Base-by-base conservation (phyloP, 306 rosid species). In the Notholithocarpus densiflorus region DNA sequence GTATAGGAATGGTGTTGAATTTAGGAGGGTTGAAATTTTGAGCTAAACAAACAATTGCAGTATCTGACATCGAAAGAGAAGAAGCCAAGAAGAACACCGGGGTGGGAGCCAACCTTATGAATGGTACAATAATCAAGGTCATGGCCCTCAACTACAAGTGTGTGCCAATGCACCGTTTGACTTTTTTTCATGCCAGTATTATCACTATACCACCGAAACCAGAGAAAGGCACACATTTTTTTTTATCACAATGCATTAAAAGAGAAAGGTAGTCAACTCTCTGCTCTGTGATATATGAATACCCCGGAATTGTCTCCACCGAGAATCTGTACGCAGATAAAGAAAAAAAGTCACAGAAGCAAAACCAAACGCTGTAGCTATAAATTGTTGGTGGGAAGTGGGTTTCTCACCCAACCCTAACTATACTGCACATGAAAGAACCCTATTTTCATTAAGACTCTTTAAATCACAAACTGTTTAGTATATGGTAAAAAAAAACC, bases 321-420 rank as follows among this genome's bases (percentile, higher is more conserved):
- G 54, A 56, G 21, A 21, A 73, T 53, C 12, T 68, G 31, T 52
- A 65, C 61, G 40, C 17, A 54, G 76, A 75, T 57, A 20, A 1
- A 71, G 27, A 51, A 20, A 45, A 13, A 72, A 6, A 52, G 60
- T 66, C 48, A 75, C 65, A 73, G 53, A 82, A 59, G 74, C 81
- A 74, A 80, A 71, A 74, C 80, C 74, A 78, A 66, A 83, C 77
- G 77, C 75, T 31, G 72, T 79, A 75, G 84, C 80, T 64, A 80
- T 80, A 83, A 88, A 89, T 83, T 85, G 78, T 76, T 71, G 96
- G 85, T 80, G n/a, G n/a, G n/a, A n/a, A n/a, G n/a, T n/a, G 83
- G 81, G 86, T 89, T 81, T 89, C 84, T 90, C 88, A 94, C 91
- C 94, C 75, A 88, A 87, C 89, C 84, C 72, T 68, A 83, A 80